Percentiles rank a stretch among this genome's conserved stretches.
Evolutionary conservation across 2,329 filamentous ascomycete genomes (phyloP).

Genomic region (Calonectria honghensis): DNA sequence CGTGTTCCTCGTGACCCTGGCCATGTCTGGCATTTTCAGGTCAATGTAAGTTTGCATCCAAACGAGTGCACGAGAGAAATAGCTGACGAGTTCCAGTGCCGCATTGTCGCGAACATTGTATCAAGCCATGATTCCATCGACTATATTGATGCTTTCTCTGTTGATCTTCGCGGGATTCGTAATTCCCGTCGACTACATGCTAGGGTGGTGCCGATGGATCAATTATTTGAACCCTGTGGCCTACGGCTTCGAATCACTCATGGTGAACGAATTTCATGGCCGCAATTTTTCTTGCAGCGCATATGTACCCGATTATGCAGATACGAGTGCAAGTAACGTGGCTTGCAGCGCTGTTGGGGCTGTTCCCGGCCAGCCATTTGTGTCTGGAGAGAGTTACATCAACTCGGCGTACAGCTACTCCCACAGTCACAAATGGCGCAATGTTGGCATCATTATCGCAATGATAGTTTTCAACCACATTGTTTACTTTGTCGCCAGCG

Average conservation of each 20-base stretch:
- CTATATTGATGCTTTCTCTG: conserved; percentile 57
- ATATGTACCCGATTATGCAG: conserved; percentile 37
- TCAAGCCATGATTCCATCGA: conserved; percentile 62
- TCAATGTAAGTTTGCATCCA: conserved; percentile 58
- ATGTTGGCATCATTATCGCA: conserved; percentile 72
- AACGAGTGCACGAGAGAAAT: conserved; percentile 8
- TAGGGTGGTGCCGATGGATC: conserved; percentile 80
- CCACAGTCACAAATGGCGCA: conserved; percentile 69
- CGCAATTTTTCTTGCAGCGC: conserved; percentile 46
- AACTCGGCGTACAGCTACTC: conserved; percentile 66
- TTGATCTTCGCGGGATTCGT: conserved; percentile 68
- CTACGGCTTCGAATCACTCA: conserved; percentile 79
- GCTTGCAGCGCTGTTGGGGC: conserved; percentile 33
- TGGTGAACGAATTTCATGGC: conserved; percentile 77
- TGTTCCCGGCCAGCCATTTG: conserved; percentile 46
- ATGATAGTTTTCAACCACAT: conserved; percentile 58
- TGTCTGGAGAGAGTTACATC: conserved; percentile 68
- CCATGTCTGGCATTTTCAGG: conserved; percentile 77
- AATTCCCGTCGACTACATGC: conserved; percentile 67
- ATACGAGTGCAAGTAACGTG: neutral
- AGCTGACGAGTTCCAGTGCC: neutral
- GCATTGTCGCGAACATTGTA: conserved; percentile 23
- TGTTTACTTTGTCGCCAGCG: conserved; percentile 68
- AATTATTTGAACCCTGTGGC: conserved; percentile 78
- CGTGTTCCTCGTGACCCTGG: conserved; percentile 71